Conservation (phyloP, 345 rosid genomes). For the Syzygium aqueum region DNA sequence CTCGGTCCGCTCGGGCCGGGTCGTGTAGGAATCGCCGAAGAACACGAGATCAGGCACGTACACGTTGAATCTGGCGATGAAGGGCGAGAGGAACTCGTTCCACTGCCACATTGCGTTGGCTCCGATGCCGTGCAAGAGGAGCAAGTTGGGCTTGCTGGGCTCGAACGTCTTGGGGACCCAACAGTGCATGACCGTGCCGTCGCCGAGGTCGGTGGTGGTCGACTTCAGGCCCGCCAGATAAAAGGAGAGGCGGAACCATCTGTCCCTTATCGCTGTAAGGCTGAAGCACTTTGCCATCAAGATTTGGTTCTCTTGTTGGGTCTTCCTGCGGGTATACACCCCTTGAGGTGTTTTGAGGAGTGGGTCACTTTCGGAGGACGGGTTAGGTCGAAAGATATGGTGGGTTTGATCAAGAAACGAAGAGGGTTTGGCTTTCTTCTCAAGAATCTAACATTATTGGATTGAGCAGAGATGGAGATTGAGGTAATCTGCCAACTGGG, state of each 20-base stretch:
- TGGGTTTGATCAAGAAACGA: not conserved
- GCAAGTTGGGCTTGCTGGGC: slow-evolving; percentile 1
- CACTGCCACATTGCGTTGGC: slow-evolving; percentile 15
- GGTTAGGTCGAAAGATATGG: not conserved
- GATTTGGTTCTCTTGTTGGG: not conserved
- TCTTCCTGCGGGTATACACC: not conserved
- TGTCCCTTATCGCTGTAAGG: slow-evolving; percentile 53
- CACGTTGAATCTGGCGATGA: slow-evolving; percentile 3
- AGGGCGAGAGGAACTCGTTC: not conserved
- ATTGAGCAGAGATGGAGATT: not conserved
- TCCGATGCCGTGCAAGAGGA: slow-evolving; percentile 14
- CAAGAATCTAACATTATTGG: not conserved
- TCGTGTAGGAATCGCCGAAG: slow-evolving; percentile 16
- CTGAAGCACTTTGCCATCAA: slow-evolving; percentile 39
- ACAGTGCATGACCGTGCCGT: slow-evolving; percentile 9
- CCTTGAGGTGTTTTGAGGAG: not conserved
- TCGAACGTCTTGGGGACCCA: slow-evolving; percentile 6
- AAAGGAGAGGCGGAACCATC: slow-evolving; percentile 49
- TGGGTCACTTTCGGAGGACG: not conserved
- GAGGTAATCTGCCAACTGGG: not conserved
- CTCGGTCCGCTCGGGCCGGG: slow-evolving; percentile 3
- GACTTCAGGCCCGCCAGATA: slow-evolving; percentile 48
- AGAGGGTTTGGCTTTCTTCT: not conserved
- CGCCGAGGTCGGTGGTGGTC: slow-evolving; percentile 11
- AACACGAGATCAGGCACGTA: slow-evolving; percentile 15